Conservation (phyloP, 2,329 filamentous ascomycete species). For the Metarhizium sp. region DNA sequence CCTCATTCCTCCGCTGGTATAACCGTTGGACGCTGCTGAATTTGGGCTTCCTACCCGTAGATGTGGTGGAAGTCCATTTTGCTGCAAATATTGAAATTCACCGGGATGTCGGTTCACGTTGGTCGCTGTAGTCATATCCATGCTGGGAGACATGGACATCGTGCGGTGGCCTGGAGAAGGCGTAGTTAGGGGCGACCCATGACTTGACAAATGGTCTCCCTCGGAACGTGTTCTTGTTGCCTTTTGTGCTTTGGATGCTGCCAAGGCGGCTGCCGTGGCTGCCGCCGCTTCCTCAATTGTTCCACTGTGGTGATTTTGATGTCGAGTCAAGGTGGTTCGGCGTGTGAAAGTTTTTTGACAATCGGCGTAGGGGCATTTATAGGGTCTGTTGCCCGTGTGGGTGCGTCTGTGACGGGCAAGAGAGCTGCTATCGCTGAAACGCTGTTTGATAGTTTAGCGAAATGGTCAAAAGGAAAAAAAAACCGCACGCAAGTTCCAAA, state of each 20-base stretch:
- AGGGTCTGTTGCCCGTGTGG: conserved; percentile 89
- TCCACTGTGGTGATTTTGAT: conserved; percentile 92
- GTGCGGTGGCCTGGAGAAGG: conserved; percentile 75
- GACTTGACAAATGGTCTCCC: conserved; percentile 60
- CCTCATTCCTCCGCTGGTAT: conserved; percentile 37
- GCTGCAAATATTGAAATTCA: conserved; percentile 65
- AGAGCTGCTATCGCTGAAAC: conserved; percentile 93
- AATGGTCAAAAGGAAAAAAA: neutral
- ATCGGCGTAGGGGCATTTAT: conserved; percentile 94
- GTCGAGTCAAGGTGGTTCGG: conserved; percentile 85
- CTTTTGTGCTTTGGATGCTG: conserved; percentile 35
- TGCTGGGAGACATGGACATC: conserved; percentile 69
- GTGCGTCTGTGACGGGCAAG: conserved; percentile 88
- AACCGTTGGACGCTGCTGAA: conserved; percentile 53
- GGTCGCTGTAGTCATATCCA: conserved; percentile 60
- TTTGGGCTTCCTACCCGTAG: conserved; percentile 66
- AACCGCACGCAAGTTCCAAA: neutral
- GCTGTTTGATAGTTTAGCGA: conserved; percentile 39
- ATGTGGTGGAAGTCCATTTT: conserved; percentile 73
- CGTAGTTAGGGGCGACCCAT: conserved; percentile 66
- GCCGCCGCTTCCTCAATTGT: conserved; percentile 90
- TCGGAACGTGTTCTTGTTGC: conserved; percentile 52
- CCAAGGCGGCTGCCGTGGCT: conserved; percentile 78
- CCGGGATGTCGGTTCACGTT: conserved; percentile 53
- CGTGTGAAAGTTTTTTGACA: conserved; percentile 98